Evolutionary conservation across 2,329 filamentous ascomycete species (phyloP).

Genomic region (Pleochaeta shiraiana): DNA sequence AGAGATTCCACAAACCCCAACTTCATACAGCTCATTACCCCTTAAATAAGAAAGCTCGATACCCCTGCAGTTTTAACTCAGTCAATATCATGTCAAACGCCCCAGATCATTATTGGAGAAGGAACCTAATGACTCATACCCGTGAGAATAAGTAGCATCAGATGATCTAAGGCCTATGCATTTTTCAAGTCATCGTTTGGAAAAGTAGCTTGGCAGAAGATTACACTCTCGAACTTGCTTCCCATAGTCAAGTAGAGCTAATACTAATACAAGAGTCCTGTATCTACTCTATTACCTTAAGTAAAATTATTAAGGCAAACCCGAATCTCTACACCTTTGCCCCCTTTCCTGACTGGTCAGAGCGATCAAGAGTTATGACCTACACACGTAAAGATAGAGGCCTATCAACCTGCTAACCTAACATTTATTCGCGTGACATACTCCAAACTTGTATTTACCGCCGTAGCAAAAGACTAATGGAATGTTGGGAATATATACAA

Average conservation of each 20-base stretch:
- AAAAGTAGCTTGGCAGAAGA: not conserved
- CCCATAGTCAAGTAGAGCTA: not conserved
- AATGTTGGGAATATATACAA: constrained; percentile 2
- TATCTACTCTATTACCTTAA: not conserved
- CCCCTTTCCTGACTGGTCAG: not conserved
- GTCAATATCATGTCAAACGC: not conserved
- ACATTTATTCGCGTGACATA: not conserved
- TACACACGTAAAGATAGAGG: not conserved
- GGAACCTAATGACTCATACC: not conserved
- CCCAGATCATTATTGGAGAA: not conserved
- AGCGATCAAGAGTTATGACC: not conserved
- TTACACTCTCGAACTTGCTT: not conserved
- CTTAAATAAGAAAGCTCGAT: no score
- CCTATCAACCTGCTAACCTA: constrained; percentile 1
- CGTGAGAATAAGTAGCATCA: not conserved
- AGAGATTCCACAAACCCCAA: not conserved
- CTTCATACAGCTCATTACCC: not conserved
- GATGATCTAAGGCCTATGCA: not conserved
- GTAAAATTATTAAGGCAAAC: not conserved
- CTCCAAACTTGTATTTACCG: not conserved
- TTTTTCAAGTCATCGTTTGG: not conserved
- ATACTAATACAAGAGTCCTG: constrained; percentile 1
- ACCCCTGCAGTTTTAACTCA: no score
- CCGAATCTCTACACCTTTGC: not conserved
- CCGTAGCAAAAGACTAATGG: not conserved